Evolutionary conservation across 2,329 filamentous ascomycete genomes (phyloP).

Genomic region (Botrytis fabae): DNA sequence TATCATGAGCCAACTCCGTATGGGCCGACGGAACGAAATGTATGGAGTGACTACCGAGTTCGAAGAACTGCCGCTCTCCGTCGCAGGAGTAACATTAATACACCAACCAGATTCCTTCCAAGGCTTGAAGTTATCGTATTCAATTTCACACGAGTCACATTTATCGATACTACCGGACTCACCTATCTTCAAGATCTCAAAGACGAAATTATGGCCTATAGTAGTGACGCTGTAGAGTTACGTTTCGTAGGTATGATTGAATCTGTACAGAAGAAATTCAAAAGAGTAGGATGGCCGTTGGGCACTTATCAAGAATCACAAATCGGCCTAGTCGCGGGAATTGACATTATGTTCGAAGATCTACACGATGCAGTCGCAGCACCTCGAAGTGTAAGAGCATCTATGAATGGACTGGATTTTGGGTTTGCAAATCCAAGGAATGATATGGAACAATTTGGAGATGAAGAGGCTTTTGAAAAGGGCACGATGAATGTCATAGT

Average conservation of each 20-base stretch:
- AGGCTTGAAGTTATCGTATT: conserved; percentile 28
- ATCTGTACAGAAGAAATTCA: conserved; percentile 27
- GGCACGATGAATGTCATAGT: neutral
- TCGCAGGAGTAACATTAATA: conserved; percentile 19
- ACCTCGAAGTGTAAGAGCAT: conserved; percentile 1
- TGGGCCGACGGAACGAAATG: neutral
- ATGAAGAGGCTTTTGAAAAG: conserved; percentile 14
- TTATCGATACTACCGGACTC: conserved; percentile 30
- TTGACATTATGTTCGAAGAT: conserved; percentile 19
- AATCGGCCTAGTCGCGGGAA: conserved; percentile 4
- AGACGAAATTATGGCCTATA: conserved; percentile 25
- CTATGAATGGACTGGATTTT: conserved; percentile 13
- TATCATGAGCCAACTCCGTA: conserved; percentile 3
- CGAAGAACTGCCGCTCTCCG: conserved; percentile 2
- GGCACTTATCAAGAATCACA: conserved; percentile 17
- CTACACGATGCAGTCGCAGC: conserved; percentile 3
- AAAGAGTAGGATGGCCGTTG: conserved; percentile 13
- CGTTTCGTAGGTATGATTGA: conserved; percentile 31
- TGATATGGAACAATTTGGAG: conserved; percentile 9
- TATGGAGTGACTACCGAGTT: conserved; percentile 10
- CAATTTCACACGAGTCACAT: conserved; percentile 27
- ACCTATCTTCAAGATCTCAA: conserved; percentile 27
- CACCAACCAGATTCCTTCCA: conserved; percentile 21
- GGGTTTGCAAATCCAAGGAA: neutral
- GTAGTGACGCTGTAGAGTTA: conserved; percentile 28